These are phyloP conservation scores for Bombardia bombarda DNA, from an alignment of 495 filamentous ascomycete genomes.

Conservation along the genomic window DNA sequence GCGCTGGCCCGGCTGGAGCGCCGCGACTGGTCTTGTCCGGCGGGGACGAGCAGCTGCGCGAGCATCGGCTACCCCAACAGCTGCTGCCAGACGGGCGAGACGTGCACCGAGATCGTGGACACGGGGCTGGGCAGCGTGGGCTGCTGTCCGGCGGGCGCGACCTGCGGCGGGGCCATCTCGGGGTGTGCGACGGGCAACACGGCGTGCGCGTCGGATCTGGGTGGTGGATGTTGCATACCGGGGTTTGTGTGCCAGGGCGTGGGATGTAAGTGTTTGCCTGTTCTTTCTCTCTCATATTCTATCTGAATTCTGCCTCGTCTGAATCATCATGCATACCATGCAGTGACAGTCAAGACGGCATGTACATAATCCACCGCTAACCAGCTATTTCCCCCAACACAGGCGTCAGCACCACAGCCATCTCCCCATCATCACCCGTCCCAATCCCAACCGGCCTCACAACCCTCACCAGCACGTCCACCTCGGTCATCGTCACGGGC, in stretches of 20 bases:
- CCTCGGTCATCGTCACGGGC: slow-evolving; percentile 15
- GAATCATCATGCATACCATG: no score
- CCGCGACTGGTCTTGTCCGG: slow-evolving; percentile 66
- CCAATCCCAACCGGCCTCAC: slow-evolving; percentile 14
- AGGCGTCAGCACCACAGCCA: no score
- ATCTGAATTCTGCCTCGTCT: no score
- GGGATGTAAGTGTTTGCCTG: slow-evolving; percentile 62
- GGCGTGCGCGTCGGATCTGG: slow-evolving; percentile 57
- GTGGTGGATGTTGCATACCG: slow-evolving; percentile 83
- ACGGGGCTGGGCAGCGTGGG: slow-evolving; percentile 71
- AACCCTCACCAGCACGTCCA: slow-evolving; percentile 15
- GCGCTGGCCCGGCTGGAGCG: slow-evolving; percentile 31
- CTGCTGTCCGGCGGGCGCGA: slow-evolving; percentile 70
- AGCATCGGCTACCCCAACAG: slow-evolving; percentile 62
- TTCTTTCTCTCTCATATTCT: no score
- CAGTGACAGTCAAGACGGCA: no score
- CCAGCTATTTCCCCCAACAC: no score
- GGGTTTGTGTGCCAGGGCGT: slow-evolving; percentile 70
- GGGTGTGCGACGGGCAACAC: slow-evolving; percentile 57
- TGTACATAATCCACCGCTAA: no score
- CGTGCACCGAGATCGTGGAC: slow-evolving; percentile 64
- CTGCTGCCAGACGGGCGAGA: slow-evolving; percentile 64
- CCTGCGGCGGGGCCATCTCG: slow-evolving; percentile 57
- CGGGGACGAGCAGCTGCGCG: slow-evolving; percentile 57
- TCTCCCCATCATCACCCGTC: no score